These are phyloP conservation scores for Amanita exitialis DNA, from an alignment of 768 basidiomycete species.

Conservation along the genomic window DNA sequence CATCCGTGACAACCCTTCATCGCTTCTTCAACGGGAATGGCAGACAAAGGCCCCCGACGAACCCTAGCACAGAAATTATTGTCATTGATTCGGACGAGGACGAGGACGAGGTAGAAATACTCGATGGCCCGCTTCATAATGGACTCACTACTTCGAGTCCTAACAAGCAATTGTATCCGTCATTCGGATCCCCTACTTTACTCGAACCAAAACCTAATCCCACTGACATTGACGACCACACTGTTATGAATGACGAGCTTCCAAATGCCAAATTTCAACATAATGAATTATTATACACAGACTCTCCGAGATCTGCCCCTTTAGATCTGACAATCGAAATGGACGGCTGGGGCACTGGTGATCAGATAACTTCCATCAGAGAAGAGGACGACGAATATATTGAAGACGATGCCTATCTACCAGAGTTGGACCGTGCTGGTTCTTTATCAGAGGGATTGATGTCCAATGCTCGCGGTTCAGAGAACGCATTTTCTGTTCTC, in stretches of 20 bases:
- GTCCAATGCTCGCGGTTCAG: neutral
- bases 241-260: neutral
- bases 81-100: slow-evolving; percentile 62
- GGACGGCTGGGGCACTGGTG: slow-evolving; percentile 53
- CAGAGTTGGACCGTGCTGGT: neutral
- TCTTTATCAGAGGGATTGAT: neutral
- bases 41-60: neutral
- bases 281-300: neutral
- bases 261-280: neutral
- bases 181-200: slow-evolving; percentile 13
- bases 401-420: slow-evolving; percentile 11
- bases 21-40: slow-evolving; percentile 32
- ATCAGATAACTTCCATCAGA: slow-evolving; percentile 31
- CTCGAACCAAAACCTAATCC: slow-evolving; percentile 4
- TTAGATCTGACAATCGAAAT: slow-evolving; percentile 19
- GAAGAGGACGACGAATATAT: slow-evolving; percentile 16
- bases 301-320: neutral
- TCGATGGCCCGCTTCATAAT: slow-evolving; percentile 12
- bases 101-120: slow-evolving; percentile 30
- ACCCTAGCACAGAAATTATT: slow-evolving; percentile 32
- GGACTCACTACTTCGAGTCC: slow-evolving; percentile 6
- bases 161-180: slow-evolving; percentile 12
- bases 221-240: neutral
- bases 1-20: slow-evolving; percentile 29
- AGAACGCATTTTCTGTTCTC: slow-evolving; percentile 63